Evolutionary conservation across 495 filamentous ascomycete genomes (phyloP), one percentile per base, ranked within the genome.

Genomic region (Stereocaulon alpinum): DNA sequence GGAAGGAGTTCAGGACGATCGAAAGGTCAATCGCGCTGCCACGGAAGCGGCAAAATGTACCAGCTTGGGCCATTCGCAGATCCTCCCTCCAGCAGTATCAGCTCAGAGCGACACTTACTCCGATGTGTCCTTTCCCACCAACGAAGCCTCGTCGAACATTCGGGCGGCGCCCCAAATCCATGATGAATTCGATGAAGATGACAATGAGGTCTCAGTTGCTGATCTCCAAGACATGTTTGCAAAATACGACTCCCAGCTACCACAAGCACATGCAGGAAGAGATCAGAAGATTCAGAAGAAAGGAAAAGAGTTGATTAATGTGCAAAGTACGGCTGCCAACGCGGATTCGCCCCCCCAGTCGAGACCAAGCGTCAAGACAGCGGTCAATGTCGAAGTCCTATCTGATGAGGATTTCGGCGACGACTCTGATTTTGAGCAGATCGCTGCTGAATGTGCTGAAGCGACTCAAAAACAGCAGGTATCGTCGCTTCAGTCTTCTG

Each of bases 361-460:
- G 42, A 37, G n/a, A 27, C 24, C 30, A 61, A 47, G 30, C n/a
- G 22, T 49, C 56, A 66, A 66, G 20, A 58, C 6, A 27, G 11
- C 47, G 7, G 40, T 20, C 17, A 22, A 59, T 4, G 15, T 58
- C 20, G 62, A 67, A 27, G 60, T 63, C 4, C 45, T 53, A n/a
- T 67, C 65, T 61, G 80, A 72, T 64, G 84, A 80, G 40, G 83
- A 86, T 56, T 86, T 85, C 68, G 82, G 82, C 41, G 82, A 83
- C 66, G 86, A 88, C 58, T 78, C 81, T 63, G 87, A 91, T 66
- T 82, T 83, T 58, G 83, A 85, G 48, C 60, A 69, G 27, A 68
- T 78, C 61, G 82, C 76, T 15, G 76, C 78, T 52, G 84, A 84
- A 61, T 73, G 76, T 52, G 24, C 24, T 24, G 73, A 75, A 32